phyloP scores from a whole-genome alignment of 345 rosid species.

The Stellera chamaejasme region DNA sequence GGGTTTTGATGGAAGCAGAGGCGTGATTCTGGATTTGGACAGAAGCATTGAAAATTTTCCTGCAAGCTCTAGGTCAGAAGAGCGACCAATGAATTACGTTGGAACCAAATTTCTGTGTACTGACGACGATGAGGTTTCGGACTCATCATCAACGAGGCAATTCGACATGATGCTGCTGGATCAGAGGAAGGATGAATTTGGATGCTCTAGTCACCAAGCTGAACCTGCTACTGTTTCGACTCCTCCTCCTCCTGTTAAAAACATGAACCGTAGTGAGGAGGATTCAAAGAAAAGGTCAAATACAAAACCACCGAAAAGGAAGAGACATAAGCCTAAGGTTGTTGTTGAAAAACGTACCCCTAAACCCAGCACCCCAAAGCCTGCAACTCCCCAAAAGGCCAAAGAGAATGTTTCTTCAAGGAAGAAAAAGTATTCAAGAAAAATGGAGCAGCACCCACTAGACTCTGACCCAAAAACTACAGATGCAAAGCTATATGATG shows the following conservation, averaged over 20 bases:
- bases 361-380: not conserved
- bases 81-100: too few species aligned
- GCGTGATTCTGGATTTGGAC: constrained; percentile 4
- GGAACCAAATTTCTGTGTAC: too few species aligned
- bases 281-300: constrained; percentile 5
- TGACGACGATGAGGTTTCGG: too few species aligned
- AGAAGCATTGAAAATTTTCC: too few species aligned
- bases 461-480: not conserved
- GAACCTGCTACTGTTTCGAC: not conserved
- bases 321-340: constrained; percentile 26
- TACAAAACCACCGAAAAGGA: constrained; percentile 16
- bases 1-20: not conserved
- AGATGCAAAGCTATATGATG: not conserved
- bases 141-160: too few species aligned
- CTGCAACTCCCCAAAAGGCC: constrained; percentile 3
- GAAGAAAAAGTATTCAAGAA: constrained; percentile 11
- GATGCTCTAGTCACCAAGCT: too few species aligned
- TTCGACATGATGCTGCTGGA: too few species aligned
- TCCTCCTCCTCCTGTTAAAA: too few species aligned
- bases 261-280: too few species aligned
- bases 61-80: too few species aligned
- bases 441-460: not conserved
- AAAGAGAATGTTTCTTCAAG: not conserved
- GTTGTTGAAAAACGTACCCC: constrained; percentile 10
- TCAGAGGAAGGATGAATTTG: too few species aligned